These are phyloP conservation scores for Fusarium compactum DNA, from an alignment of 2,329 filamentous ascomycete species.

Conservation along the genomic window DNA sequence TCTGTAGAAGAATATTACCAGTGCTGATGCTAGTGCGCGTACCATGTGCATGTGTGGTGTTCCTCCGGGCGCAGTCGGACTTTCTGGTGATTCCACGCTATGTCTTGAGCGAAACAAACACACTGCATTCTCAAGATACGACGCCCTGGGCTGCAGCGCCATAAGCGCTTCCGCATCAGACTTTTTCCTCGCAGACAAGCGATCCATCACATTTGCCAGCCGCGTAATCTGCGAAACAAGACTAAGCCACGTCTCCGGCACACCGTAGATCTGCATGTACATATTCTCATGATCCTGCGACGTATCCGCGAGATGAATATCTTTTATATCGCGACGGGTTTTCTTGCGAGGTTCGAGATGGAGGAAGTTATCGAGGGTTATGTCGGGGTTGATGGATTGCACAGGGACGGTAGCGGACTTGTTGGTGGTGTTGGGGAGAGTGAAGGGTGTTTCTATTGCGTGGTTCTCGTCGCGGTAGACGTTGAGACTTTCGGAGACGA, in stretches of 20 bases:
- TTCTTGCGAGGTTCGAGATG: constrained; percentile 39
- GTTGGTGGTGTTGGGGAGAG: background rate
- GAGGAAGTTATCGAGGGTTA: constrained; percentile 38
- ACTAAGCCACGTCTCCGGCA: constrained; percentile 42
- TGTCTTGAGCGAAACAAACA: constrained; percentile 37
- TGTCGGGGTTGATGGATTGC: constrained; percentile 28
- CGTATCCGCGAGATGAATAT: constrained; percentile 35
- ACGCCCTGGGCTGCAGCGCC: constrained; percentile 26
- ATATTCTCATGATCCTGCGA: constrained; percentile 39
- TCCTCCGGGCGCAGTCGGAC: constrained; percentile 19
- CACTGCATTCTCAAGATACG: constrained; percentile 40
- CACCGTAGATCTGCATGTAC: constrained; percentile 44
- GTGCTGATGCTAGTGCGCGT: constrained; percentile 31
- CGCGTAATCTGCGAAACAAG: constrained; percentile 41
- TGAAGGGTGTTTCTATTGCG: constrained; percentile 18
- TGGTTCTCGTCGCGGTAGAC: constrained; percentile 34
- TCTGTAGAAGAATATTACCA: constrained; percentile 41
- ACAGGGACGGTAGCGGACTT: constrained; percentile 6
- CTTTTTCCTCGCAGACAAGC: constrained; percentile 12
- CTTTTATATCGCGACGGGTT: constrained; percentile 27
- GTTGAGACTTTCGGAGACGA: constrained; percentile 40
- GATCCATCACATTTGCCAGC: constrained; percentile 38
- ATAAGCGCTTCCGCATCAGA: constrained; percentile 28
- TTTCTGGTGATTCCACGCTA: constrained; percentile 2
- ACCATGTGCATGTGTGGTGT: constrained; percentile 43